Evolutionary conservation across 2,329 filamentous ascomycete genomes (phyloP).

Genomic region (Colletotrichum endophyticum): DNA sequence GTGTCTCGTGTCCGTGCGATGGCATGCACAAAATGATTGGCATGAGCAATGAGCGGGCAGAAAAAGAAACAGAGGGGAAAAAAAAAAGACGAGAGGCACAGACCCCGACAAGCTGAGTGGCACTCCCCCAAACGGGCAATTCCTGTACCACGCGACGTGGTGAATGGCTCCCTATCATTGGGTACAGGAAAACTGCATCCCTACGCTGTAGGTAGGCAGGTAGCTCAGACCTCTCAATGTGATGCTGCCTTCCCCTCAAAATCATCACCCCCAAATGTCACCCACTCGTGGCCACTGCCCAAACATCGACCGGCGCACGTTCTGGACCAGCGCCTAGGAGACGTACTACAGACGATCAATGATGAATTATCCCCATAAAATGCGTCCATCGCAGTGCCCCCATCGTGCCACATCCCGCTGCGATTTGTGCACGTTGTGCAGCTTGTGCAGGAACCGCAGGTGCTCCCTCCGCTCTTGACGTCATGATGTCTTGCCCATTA

Average conservation of each 20-base stretch:
- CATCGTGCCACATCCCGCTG: neutral
- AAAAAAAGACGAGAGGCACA: neutral
- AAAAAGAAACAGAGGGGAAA: neutral
- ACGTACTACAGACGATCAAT: conserved; percentile 3
- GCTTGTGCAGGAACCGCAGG: neutral
- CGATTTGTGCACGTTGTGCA: neutral
- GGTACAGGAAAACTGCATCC: neutral
- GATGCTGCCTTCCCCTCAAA: neutral
- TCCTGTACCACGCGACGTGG: neutral
- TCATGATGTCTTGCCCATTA: conserved; percentile 19
- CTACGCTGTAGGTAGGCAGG: too few relatives aligned
- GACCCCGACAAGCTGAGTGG: neutral
- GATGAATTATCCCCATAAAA: conserved; percentile 18
- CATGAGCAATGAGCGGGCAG: neutral
- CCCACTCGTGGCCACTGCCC: neutral
- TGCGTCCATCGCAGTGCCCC: neutral
- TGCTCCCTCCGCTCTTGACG: conserved; percentile 14
- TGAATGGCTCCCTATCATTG: neutral
- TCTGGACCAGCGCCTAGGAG: neutral
- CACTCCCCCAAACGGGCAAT: neutral
- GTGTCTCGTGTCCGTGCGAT: neutral
- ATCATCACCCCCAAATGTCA: neutral
- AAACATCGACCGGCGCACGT: neutral
- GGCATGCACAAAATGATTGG: neutral
- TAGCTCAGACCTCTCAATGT: neutral